Base-by-base conservation (phyloP, 129 eudicot genomes). In the Kitagawia praeruptora region DNA sequence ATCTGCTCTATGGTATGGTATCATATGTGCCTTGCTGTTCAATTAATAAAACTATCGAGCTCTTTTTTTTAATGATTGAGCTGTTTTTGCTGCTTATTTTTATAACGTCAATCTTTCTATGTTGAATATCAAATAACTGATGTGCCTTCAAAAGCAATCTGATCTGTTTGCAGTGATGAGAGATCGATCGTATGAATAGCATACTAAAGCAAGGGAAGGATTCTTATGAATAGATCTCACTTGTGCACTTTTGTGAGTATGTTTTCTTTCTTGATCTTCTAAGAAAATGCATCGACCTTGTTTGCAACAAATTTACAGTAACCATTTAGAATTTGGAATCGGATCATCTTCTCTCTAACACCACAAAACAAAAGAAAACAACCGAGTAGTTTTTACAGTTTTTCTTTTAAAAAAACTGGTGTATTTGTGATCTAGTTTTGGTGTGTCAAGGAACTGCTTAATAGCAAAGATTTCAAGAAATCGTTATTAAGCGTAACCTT, bases 41-140 rank as follows among this genome's bases (percentile, higher is more conserved):
- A 14, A 83, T 83, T 42, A 88, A 88, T 91, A 87, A 91, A 88
- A 61, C 83, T 80, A 80, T 80, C 51, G 6, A 18, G 27, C 45
- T 72, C 41, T 73, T 4, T 72, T 72, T 71, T 18, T 41, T 72
- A 25, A 39, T 72, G 27, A 23, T 39, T 8, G 48, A 73, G 53
- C 39, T 73, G 77, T 23, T 73, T 21, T 41, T 73, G 19, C 16
- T 10, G 15, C 37, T 73, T 42, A 13, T 42, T 21, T n/a, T 21
- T 31, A 31, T 11, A 66, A 11, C 40, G 21, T 16, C 27, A 8
- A 12, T 44, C 2, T 73, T 25, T 13, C 23, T 4, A 23, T 70
- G 21, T 37, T 13, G 34, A 44, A n/a, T 42, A 8, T 73, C 19
- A 8, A 41, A 14, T 34, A 31, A 10, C 19, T 41, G 28, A 40